Conservation (phyloP, 139 green algal species). For the Micractinium sp. region DNA sequence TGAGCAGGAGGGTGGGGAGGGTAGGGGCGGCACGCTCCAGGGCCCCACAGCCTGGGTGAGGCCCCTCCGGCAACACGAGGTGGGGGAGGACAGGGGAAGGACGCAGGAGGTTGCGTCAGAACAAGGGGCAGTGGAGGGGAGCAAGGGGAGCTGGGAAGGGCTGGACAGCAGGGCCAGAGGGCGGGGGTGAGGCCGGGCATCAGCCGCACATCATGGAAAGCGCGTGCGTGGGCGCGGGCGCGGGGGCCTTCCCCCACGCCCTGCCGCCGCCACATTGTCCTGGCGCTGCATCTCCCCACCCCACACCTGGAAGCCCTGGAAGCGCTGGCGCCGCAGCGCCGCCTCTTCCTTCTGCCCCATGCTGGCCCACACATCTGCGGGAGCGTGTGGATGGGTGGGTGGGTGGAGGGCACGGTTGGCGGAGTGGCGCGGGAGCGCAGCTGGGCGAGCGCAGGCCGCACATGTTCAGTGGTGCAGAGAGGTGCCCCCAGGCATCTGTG, state of each 20-base stretch:
- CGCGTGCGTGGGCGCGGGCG: no score
- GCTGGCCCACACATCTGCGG: conserved; percentile 96
- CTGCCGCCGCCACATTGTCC: no score
- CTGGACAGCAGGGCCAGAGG: not conserved
- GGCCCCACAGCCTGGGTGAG: no score
- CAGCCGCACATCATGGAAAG: not conserved
- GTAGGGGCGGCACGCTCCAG: no score
- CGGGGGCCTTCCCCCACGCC: no score
- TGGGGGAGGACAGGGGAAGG: no score
- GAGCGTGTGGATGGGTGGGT: not conserved
- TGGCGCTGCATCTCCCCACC: no score
- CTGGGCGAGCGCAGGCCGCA: not conserved
- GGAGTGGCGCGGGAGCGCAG: not conserved
- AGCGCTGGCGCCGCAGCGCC: conserved; percentile 78
- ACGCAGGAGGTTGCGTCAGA: no score
- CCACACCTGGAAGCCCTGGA: conserved; percentile 89
- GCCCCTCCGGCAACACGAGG: no score
- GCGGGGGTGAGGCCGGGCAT: not conserved
- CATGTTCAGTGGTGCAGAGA: no score
- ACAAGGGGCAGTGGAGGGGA: no score
- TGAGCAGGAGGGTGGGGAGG: not conserved
- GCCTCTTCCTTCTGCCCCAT: conserved; percentile 99
- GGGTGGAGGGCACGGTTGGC: no score
- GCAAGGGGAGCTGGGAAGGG: not conserved
- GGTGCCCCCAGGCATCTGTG: not conserved